These are phyloP conservation scores for Cyberlindnera amylophila DNA, from an alignment of 805 yeast genomes.

Conservation along the genomic window DNA sequence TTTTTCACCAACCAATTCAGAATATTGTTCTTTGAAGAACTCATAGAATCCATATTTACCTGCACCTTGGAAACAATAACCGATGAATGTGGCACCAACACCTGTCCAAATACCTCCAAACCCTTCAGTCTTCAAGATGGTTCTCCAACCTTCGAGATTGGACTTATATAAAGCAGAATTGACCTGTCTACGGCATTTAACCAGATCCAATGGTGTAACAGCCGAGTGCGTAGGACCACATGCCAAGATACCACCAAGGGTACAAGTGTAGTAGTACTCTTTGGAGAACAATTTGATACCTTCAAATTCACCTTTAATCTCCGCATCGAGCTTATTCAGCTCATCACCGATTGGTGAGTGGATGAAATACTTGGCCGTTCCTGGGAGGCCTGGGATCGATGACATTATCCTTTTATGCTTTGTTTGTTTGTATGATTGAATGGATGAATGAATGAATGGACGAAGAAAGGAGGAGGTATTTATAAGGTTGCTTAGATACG, in stretches of 20 bases:
- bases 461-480: no score
- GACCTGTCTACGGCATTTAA: conserved; percentile 92
- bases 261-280: conserved; percentile 53
- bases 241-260: conserved; percentile 66
- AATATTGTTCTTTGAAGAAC: conserved; percentile 76
- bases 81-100: conserved; percentile 86
- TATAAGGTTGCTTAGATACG: no score
- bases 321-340: conserved; percentile 7
- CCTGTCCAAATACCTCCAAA: conserved; percentile 77
- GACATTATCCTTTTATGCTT: no score
- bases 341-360: conserved; percentile 10
- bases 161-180: conserved; percentile 67
- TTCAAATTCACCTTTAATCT: conserved; percentile 16
- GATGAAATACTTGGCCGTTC: conserved; percentile 6
- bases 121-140: conserved; percentile 74
- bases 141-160: conserved; percentile 76
- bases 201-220: conserved; percentile 89
- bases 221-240: conserved; percentile 97
- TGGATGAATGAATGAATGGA: no score
- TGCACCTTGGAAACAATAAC: conserved; percentile 95
- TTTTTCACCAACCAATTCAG: conserved; percentile 62
- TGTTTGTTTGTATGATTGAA: no score
- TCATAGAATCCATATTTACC: conserved; percentile 97
- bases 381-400: conserved; percentile 3
- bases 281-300: conserved; percentile 28